These are phyloP conservation scores for Xylaria flabelliformis DNA, from an alignment of 495 filamentous ascomycete species.

Conservation along the genomic window DNA sequence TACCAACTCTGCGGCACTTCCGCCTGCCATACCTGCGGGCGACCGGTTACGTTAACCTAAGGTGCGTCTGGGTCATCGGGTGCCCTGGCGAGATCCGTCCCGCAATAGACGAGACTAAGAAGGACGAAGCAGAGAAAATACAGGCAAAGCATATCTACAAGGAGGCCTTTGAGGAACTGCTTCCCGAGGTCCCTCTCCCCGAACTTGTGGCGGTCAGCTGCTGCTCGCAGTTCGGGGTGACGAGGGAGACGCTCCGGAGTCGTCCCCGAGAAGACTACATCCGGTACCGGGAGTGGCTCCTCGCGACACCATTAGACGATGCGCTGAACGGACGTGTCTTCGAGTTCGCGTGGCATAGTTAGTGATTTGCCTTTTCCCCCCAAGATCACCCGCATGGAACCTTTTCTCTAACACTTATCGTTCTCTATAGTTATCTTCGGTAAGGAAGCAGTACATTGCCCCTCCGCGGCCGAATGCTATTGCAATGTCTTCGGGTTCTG, in stretches of 20 bases:
- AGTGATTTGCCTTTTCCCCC: constrained; percentile 44
- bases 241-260: constrained; percentile 54
- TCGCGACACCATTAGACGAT: constrained; percentile 64
- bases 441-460: constrained; percentile 61
- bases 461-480: constrained; percentile 63
- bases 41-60: constrained; percentile 69
- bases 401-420: neutral
- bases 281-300: constrained; percentile 64
- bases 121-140: constrained; percentile 42
- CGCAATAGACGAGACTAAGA: constrained; percentile 35
- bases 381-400: neutral
- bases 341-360: constrained; percentile 78
- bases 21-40: constrained; percentile 60
- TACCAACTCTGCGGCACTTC: constrained; percentile 58
- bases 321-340: constrained; percentile 66
- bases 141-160: constrained; percentile 52
- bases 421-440: constrained; percentile 49
- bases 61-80: constrained; percentile 67
- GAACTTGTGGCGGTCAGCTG: constrained; percentile 63
- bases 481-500: constrained; percentile 70
- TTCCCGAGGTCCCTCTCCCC: constrained; percentile 53
- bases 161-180: constrained; percentile 60
- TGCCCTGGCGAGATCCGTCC: constrained; percentile 66
- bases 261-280: constrained; percentile 61
- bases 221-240: constrained; percentile 75